Base-by-base conservation (phyloP, 192 early-diverging fungal species). In the Dimargaris cristalligena region DNA sequence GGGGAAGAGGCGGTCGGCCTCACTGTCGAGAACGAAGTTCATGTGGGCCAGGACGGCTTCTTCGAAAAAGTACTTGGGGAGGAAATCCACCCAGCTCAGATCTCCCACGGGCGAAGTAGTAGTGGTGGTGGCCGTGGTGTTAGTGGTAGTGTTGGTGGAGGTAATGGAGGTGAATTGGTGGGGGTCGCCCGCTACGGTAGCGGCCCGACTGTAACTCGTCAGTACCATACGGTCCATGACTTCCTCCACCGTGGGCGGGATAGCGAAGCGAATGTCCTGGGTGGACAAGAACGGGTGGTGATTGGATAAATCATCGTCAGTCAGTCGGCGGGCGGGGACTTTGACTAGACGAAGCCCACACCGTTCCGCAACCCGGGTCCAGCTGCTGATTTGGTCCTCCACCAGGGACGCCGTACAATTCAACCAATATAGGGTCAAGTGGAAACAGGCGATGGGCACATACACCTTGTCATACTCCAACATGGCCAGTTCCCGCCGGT, bases 391-490 rank as follows among this genome's bases (percentile, higher is more conserved):
- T 52, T 92, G 65, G 46, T 96, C 92, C 59, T 95, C 88, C 16
- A 98, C 81, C 35, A 91, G 65, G 35, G 85, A 67, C 11, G 89
- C 86, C 1, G 90, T 94, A 68, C 93, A 98, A 44, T 88, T 90
- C 20, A 97, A 70, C 95, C 95, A 98, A 71, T 94, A 83, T 22
- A 98, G 63, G 63, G 92, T 88, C 52, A 97, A 82, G 61, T 96
- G 92, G 63, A 89, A 98, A 65, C 91, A 91, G 51, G 85, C 79
- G 55, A 78, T 76, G 22, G 89, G 78, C 60, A 94, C 94, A 69
- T 95, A 86, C 23, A 87, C 74, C 3, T 88, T 83, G 63, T 98
- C 95, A 60, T 91, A 82, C 61, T 98, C 92, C 46, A 98, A 65
- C 46, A 85, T 65, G 1, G 89, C 94, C 3, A 81, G 79, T 68